A percentile compares a stretch with the other conserved stretches of the same genome.
Conservation (phyloP, 441 rosid genomes). For the Bocquillonia castaneifolia region DNA sequence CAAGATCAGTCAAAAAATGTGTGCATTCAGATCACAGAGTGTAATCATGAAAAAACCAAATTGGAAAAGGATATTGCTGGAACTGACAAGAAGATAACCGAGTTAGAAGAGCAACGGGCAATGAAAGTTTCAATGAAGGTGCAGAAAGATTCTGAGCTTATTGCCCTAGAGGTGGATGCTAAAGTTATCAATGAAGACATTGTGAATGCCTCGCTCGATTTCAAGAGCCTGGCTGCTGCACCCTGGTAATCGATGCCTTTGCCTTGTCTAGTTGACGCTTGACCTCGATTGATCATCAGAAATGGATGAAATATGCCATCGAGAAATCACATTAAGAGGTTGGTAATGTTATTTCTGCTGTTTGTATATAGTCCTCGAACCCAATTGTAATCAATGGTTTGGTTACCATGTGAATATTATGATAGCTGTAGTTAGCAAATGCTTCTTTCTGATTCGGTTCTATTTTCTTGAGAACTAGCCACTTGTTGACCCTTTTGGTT, state of each 20-base stretch:
- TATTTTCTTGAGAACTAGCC: no score
- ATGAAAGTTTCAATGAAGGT: not conserved
- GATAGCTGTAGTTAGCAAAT: no score
- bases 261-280: not conserved
- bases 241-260: not conserved
- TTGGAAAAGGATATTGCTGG: not conserved
- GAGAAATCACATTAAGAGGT: not conserved
- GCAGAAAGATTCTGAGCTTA: slow-evolving; percentile 7
- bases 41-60: not conserved
- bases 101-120: not conserved
- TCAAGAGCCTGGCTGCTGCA: not conserved
- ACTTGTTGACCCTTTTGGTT: no score
- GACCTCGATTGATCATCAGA: not conserved
- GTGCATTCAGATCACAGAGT: not conserved
- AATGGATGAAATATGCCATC: no score
- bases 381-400: not conserved
- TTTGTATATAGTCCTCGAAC: not conserved
- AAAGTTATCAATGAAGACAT: not conserved
- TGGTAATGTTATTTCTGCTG: not conserved
- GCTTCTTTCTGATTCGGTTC: no score
- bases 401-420: not conserved
- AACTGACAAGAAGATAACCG: not conserved
- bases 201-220: not conserved
- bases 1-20: not conserved
- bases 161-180: not conserved